A percentile compares a stretch with the other conserved stretches of the same genome.
Conservation (phyloP, 495 filamentous ascomycete species). For the Sphaerosporella brunnea region DNA sequence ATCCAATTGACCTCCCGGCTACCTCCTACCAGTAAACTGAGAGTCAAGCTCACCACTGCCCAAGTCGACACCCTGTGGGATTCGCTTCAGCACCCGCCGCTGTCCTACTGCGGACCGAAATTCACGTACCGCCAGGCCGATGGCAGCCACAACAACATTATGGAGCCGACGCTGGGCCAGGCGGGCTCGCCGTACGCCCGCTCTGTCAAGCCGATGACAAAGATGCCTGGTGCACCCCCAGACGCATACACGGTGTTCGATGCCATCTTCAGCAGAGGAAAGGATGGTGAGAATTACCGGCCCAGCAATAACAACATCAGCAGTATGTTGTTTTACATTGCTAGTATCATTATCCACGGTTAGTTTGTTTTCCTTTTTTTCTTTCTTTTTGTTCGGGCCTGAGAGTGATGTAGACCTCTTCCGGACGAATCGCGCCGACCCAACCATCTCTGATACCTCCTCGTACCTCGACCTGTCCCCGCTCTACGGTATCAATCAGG, state of each 20-base stretch:
- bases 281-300: conserved; percentile 34
- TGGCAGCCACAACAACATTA: conserved; percentile 48
- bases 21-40: conserved; percentile 36
- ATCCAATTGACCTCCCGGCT: conserved; percentile 55
- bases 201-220: conserved; percentile 44
- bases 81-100: conserved; percentile 50
- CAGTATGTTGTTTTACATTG: conserved; percentile 75
- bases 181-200: conserved; percentile 51
- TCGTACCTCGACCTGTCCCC: conserved; percentile 75
- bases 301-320: conserved; percentile 67
- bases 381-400: too few relatives aligned
- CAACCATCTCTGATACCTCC: conserved; percentile 49
- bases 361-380: too few relatives aligned
- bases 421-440: conserved; percentile 40
- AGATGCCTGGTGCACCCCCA: conserved; percentile 48
- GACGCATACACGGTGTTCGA: conserved; percentile 69
- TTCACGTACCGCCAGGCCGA: conserved; percentile 49
- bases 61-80: conserved; percentile 50
- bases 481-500: conserved; percentile 65
- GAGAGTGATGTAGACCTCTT: conserved; percentile 38
- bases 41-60: conserved; percentile 37
- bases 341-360: conserved; percentile 78
- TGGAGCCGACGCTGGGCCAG: conserved; percentile 44
- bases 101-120: conserved; percentile 35
- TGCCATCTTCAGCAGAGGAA: conserved; percentile 41